Base-by-base conservation (phyloP, 148 eudicot genomes). In the Gaultheria prostrata region DNA sequence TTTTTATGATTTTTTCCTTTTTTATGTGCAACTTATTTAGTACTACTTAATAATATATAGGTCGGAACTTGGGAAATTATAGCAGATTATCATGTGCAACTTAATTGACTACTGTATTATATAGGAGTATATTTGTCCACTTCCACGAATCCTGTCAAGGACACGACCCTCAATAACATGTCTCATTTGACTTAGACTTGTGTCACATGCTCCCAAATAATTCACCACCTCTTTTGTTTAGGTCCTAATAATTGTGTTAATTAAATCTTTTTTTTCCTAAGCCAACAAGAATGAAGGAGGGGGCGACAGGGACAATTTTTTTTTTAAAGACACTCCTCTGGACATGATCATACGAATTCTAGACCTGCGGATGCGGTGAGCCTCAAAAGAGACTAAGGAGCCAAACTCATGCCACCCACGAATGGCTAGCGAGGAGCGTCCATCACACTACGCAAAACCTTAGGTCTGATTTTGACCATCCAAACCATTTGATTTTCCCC, bases 161-260 rank as follows among this genome's bases (percentile, higher is more conserved):
- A 69, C 53, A 49, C 12, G 14, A 49, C 14, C 13, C 80, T 76
- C 71, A 82, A 78, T 73, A 86, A 85, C 86, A 87, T 81, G 87
- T 28, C 75, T 89, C 93, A 89, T 87, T 89, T 89, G 89, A 90
- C 85, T 89, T 51, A 56, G 17, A 54, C 43, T 39, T 53, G 13
- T 3, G 78, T 83, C 92, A 87, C 92, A 86, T 90, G 90, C 89
- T 56, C 81, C 54, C 80, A 76, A 79, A 82, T 90, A 81, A 86
- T 77, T 59, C 73, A 80, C 74, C 15, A 48, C 43, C 28, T 0
- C 4, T 3, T 4, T 39, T 57, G n/a, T n/a, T 30, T 51, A 63
- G 82, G 53, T 78, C 69, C 82, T 81, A 45, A 80, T 56, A 20
- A 17, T 17, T 56, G 65, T 79, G 79, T 77, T 73, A 85, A 85